These are phyloP conservation scores for Yamadazyma aaseri DNA, from an alignment of 1,139 yeast species.

Conservation along the genomic window DNA sequence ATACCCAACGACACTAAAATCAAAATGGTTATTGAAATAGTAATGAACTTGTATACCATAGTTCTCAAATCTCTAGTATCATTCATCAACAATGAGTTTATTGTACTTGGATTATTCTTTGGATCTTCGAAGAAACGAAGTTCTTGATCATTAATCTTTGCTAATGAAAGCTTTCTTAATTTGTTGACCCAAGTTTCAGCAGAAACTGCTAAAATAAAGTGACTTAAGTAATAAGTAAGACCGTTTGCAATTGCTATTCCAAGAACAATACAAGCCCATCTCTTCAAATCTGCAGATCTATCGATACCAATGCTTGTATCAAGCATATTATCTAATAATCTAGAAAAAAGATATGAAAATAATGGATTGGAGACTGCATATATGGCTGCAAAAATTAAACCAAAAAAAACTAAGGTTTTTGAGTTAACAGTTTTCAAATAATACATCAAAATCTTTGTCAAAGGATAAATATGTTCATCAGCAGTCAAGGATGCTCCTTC, in stretches of 20 bases:
- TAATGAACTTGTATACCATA: slow-evolving; percentile 59
- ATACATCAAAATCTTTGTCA: slow-evolving; percentile 13
- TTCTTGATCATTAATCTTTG: slow-evolving; percentile 51
- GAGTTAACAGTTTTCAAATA: slow-evolving; percentile 22
- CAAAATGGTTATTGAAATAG: slow-evolving; percentile 51
- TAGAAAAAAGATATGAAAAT: slow-evolving; percentile 76
- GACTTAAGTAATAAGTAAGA: slow-evolving; percentile 49
- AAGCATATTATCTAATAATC: slow-evolving; percentile 57
- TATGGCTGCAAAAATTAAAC: slow-evolving; percentile 50
- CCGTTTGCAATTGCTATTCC: slow-evolving; percentile 65
- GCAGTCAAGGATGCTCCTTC: slow-evolving; percentile 7
- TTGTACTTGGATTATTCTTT: slow-evolving; percentile 48
- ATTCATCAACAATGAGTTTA: slow-evolving; percentile 69
- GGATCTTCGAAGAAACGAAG: slow-evolving; percentile 51
- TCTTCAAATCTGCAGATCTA: slow-evolving; percentile 27
- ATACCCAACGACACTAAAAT: slow-evolving; percentile 59
- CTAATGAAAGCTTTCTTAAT: slow-evolving; percentile 52
- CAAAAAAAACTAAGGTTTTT: slow-evolving; percentile 44
- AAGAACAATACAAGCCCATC: slow-evolving; percentile 70
- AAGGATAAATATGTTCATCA: slow-evolving; percentile 15
- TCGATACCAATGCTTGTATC: slow-evolving; percentile 33
- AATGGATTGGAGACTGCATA: slow-evolving; percentile 72
- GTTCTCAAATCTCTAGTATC: slow-evolving; percentile 76
- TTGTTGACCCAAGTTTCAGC: slow-evolving; percentile 69
- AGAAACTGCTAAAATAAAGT: slow-evolving; percentile 49